A percentile compares a stretch with the other conserved stretches of the same genome.
Evolutionary conservation across 2,329 filamentous ascomycete species (phyloP).

Genomic region (Herpomyces periplanetae): DNA sequence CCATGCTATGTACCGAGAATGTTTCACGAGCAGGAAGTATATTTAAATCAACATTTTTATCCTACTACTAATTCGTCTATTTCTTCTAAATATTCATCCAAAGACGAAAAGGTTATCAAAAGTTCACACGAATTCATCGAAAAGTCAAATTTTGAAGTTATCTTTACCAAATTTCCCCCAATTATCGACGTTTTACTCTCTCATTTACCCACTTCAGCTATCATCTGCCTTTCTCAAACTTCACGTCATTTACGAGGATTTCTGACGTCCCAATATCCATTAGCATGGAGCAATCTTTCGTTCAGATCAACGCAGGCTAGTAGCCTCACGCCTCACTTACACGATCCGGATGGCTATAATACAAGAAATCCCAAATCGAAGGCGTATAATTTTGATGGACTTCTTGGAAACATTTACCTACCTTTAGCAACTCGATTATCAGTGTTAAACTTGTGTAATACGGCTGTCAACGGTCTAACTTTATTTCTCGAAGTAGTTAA

Average conservation of each 20-base stretch:
- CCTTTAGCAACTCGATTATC: constrained; percentile 16
- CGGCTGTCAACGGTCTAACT: constrained; percentile 16
- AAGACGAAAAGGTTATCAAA: constrained; percentile 5
- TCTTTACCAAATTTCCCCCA: constrained; percentile 16
- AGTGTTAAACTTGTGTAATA: constrained; percentile 19
- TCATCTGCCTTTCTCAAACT: constrained; percentile 18
- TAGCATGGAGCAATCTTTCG: constrained; percentile 18
- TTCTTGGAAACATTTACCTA: constrained; percentile 15
- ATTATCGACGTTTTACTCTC: constrained; percentile 17
- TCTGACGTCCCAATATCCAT: constrained; percentile 15
- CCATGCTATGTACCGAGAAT: no score
- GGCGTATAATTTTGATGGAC: constrained; percentile 16
- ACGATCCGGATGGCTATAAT: constrained; percentile 8
- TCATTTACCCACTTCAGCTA: constrained; percentile 15
- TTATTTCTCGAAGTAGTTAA: constrained; percentile 15
- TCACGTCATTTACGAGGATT: constrained; percentile 15
- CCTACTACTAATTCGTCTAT: constrained; percentile 1
- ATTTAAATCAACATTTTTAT: constrained; percentile 3
- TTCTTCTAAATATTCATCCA: constrained; percentile 3
- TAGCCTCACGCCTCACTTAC: constrained; percentile 7
- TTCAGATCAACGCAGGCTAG: constrained; percentile 13
- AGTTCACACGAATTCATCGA: constrained; percentile 5
- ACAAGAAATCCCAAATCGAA: constrained; percentile 12
- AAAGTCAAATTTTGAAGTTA: constrained; percentile 13
- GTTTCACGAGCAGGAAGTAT: constrained; percentile 2